Evolutionary conservation across 2,329 filamentous ascomycete genomes (phyloP), one percentile per base, ranked within the genome.

Genomic region (Sarocladiaceae sp.): DNA sequence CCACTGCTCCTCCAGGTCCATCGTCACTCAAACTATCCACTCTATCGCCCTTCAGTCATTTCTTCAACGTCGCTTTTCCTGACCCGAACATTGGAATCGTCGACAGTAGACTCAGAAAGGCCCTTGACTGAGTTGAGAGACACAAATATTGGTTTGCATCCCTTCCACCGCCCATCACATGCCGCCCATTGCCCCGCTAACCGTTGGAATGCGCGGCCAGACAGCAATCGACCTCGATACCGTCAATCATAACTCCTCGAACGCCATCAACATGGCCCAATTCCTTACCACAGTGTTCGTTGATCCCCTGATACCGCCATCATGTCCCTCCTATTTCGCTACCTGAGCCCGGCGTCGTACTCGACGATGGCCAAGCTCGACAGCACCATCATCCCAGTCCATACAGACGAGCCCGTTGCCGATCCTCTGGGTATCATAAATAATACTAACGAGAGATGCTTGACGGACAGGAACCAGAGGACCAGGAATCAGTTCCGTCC

Each of bases 401-500:
- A 62, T 50, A 61, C 64, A 51, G 61, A 68, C 50, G 50, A 58
- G 22, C 42, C 26, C 2, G 51, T 54, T n/a, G 37, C 52, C 49
- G 51, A 54, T 47, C 51, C 54, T 3, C 28, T 44, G 8, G 50
- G 50, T 22, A 52, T 35, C 37, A 25, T 53, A 11, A 42, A 53
- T 53, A 37, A 35, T 59, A 61, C 69, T 71, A 60, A 70, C 59
- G 54, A 53, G 53, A 55, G 59, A 23, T 57, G 46, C 44, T 42
- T 58, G 23, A 48, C 55, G 22, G 56, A 65, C 66, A 94, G 90
- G 61, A 94, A 94, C 74, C 86, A 91, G 69, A 87, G 91, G 64
- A 90, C 89, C 60, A 85, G 89, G 70, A 91, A 89, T 64, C 89
- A 94, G 60, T 97, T 97, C 77, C 90, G 92, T 66, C 90, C 93